phyloP scores from a whole-genome alignment of 2,329 filamentous ascomycete genomes.

The Sclerotinia subarctica region DNA sequence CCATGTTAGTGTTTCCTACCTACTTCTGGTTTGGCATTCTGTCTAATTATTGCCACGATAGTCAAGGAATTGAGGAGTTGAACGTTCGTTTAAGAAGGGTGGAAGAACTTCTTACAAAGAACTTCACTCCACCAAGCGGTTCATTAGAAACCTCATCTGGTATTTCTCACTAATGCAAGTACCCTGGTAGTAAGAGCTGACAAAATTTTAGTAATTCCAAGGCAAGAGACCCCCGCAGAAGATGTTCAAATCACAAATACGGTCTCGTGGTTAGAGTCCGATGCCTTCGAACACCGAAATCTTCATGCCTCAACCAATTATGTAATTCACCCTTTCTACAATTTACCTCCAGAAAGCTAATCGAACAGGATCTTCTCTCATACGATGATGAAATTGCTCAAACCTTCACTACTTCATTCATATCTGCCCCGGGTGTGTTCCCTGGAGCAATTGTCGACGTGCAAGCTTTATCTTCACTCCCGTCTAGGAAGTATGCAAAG shows the following conservation, averaged over 20 bases:
- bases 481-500: constrained; percentile 22
- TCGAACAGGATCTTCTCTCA: neutral
- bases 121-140: neutral
- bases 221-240: constrained; percentile 7
- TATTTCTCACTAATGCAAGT: neutral
- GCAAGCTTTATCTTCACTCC: constrained; percentile 22
- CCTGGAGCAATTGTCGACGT: constrained; percentile 15
- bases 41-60: constrained; percentile 6
- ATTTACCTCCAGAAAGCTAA: neutral
- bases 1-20: neutral
- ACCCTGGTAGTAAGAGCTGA: neutral
- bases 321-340: neutral
- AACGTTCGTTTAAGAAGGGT: constrained; percentile 25
- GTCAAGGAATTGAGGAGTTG: constrained; percentile 25
- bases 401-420: constrained; percentile 25
- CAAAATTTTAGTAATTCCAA: neutral
- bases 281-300: constrained; percentile 12
- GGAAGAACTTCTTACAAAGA: constrained; percentile 24
- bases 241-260: constrained; percentile 14
- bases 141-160: neutral
- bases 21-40: no score
- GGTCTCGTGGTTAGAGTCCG: constrained; percentile 13
- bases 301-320: neutral
- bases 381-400: constrained; percentile 20
- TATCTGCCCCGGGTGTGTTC: constrained; percentile 20